Evolutionary conservation across 805 yeast species (phyloP), one percentile per base, ranked within the genome.

Genomic region (Sungouiozyma intestinalis): DNA sequence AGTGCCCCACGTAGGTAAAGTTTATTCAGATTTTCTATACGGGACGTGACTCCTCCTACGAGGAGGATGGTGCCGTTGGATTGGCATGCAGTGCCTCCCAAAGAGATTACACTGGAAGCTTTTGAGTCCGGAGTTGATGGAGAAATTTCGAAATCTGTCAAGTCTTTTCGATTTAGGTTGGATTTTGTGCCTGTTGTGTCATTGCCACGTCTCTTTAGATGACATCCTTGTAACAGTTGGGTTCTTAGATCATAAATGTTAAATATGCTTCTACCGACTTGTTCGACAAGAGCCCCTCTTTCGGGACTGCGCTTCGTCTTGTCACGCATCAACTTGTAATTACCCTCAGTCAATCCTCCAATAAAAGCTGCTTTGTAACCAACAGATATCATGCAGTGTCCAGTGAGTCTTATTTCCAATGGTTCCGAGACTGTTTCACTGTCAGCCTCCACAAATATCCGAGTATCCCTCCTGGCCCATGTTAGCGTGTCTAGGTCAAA

Each of bases 401-500:
- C 65, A 0, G 56, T 62, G 14, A 58, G 42, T 20, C 51, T 48
- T 9, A 60, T 42, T 18, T 21, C 43, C 49, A 8, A 40, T 35
- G 31, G 17, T 40, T 51, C 41, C 37, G 48, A 21, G 40, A 40
- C 33, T 41, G 54, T 36, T 41, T 40, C 40, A n/a, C 48, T 38
- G 36, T 36, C 51, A 3, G 51, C 48, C 29, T 24, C 29, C 11
- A 24, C 11, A 24, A 11, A 6, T 24, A 24, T 11, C 6, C 29
- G 11, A 24, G 29, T 24, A 9, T 37, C 48, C 19, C 41, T 40
- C 37, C 42, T 41, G 14, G 43, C 44, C 79, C 79, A 74, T 2
- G 53, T 51, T 43, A 69, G 74, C 1, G 60, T 48, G 21, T 63
- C 65, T 19, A 74, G 48, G 46, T 71, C 69, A 46, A 71, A 74